These are phyloP conservation scores for Eucalyptus lansdowneana DNA, from an alignment of 345 rosid species.

Conservation along the genomic window DNA sequence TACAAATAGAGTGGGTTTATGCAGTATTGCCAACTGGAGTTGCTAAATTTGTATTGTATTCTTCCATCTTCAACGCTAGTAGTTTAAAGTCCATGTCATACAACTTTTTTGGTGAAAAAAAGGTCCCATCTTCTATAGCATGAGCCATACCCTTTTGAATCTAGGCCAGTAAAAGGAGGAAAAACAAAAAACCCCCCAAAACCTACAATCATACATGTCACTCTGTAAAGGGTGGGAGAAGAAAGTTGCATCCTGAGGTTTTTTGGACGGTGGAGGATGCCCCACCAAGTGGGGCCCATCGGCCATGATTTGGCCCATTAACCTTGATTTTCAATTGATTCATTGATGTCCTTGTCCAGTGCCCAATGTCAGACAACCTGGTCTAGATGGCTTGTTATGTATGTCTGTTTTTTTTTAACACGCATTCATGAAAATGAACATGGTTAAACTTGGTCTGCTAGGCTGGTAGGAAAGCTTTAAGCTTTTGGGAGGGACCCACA, in stretches of 20 bases:
- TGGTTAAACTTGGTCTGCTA: background rate
- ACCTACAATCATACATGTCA: background rate
- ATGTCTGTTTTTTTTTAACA: background rate
- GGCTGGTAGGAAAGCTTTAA: background rate
- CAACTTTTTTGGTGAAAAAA: background rate
- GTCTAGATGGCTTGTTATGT: background rate
- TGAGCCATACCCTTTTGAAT: background rate
- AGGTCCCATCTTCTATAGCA: background rate
- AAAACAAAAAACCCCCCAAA: background rate
- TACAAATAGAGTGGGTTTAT: background rate
- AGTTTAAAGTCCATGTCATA: background rate
- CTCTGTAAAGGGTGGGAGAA: background rate
- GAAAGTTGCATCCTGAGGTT: background rate
- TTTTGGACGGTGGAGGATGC: background rate
- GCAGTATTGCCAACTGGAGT: background rate
- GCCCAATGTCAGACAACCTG: background rate
- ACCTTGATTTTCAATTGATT: background rate
- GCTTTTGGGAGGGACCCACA: background rate
- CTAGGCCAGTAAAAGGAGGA: background rate
- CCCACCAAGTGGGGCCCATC: background rate
- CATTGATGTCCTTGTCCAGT: background rate
- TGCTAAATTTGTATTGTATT: background rate
- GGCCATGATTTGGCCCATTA: background rate
- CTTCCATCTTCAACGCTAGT: background rate
- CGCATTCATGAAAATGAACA: background rate